Conservation (phyloP, 768 basidiomycete species). For the Boletus fagicola region DNA sequence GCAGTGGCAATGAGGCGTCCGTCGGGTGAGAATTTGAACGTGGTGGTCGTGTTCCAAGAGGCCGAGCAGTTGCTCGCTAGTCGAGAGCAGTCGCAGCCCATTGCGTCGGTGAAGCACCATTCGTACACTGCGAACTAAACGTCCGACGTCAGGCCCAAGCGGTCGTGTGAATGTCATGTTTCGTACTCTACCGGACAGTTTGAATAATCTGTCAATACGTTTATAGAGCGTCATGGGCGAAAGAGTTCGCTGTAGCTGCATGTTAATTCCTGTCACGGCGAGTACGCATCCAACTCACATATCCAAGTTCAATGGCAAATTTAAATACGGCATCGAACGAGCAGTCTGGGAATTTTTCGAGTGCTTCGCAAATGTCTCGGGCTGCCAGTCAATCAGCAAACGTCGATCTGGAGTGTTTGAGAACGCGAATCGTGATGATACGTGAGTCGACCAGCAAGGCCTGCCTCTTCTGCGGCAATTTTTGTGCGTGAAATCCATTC, state of each 20-base stretch:
- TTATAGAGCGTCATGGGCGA: neutral
- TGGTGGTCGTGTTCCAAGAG: too few species aligned
- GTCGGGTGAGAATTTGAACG: too few species aligned
- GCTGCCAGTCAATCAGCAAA: neutral
- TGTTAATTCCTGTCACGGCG: neutral
- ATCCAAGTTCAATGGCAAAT: conserved; percentile 10
- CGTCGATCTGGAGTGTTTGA: neutral
- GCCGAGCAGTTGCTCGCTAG: too few species aligned
- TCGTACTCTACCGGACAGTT: conserved; percentile 6
- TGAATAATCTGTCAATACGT: conserved; percentile 5
- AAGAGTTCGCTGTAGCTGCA: neutral
- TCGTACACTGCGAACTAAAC: conserved; percentile 6
- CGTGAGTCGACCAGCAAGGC: conserved; percentile 1
- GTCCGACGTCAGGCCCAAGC: neutral
- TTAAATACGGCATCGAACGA: conserved; percentile 11
- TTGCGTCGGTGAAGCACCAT: conserved; percentile 7
- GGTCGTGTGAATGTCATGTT: neutral
- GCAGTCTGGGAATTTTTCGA: conserved; percentile 1
- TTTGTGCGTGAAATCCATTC: conserved; percentile 2
- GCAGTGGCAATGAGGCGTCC: too few species aligned
- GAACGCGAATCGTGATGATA: conserved; percentile 4
- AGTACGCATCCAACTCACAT: neutral
- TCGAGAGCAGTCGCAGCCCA: neutral
- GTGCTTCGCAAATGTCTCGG: conserved; percentile 2
- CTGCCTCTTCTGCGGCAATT: neutral